Evolutionary conservation across 2,329 filamentous ascomycete genomes (phyloP).

Genomic region (Thermoascus crustaceus): DNA sequence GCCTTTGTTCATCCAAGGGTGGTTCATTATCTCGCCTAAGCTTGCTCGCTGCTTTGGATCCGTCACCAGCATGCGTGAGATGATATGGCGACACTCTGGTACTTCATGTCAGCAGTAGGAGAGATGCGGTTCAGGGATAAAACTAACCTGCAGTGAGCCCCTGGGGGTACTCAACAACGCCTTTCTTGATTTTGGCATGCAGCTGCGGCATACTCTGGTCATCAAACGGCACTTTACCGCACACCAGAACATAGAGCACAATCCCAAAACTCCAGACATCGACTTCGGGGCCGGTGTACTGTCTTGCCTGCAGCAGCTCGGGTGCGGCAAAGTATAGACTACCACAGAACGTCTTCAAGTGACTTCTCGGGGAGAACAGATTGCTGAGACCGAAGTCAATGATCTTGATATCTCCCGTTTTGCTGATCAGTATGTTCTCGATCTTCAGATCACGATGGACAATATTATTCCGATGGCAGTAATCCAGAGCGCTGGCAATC

Average conservation of each 20-base stretch:
- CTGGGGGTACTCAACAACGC: constrained; percentile 86
- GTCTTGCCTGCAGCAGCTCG: constrained; percentile 83
- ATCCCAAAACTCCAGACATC: constrained; percentile 99
- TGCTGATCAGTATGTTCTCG: constrained; percentile 98
- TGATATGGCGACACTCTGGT: constrained; percentile 93
- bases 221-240: constrained; percentile 96
- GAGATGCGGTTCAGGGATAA: constrained; percentile 7
- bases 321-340: constrained; percentile 97
- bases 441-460: constrained; percentile 97
- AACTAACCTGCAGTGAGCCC: constrained; percentile 79
- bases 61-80: constrained; percentile 91
- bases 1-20: constrained; percentile 93
- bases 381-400: constrained; percentile 98
- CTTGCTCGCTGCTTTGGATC: constrained; percentile 81
- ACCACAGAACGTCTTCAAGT: constrained; percentile 94
- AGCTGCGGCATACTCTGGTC: constrained; percentile 98
- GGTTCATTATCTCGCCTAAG: constrained; percentile 84
- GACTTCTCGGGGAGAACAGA: constrained; percentile 74
- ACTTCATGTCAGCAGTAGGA: constrained; percentile 28
- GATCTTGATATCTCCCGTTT: constrained; percentile 98
- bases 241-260: constrained; percentile 92
- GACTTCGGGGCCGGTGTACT: constrained; percentile 93
- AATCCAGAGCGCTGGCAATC: constrained; percentile 92
- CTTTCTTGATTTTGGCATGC: constrained; percentile 98
- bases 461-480: constrained; percentile 96